Evolutionary conservation across 768 basidiomycete species (phyloP).

Genomic region (Hericium erinaceus): DNA sequence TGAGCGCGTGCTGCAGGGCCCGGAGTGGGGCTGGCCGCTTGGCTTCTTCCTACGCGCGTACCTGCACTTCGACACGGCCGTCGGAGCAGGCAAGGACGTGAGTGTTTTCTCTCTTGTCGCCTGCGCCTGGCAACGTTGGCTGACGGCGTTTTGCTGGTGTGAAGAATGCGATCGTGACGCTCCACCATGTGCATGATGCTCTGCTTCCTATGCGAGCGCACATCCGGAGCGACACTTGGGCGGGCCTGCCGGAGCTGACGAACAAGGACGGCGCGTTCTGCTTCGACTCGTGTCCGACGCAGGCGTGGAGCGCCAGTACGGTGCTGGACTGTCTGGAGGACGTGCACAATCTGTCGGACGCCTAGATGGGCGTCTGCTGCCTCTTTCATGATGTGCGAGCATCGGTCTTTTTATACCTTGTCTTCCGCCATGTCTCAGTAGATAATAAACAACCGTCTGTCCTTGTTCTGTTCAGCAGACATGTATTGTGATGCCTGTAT

Average conservation of each 20-base stretch:
- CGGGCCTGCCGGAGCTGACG: slow-evolving; percentile 88
- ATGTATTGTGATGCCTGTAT: too few species aligned
- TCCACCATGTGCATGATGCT: slow-evolving; percentile 71
- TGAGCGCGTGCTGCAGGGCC: slow-evolving; percentile 42
- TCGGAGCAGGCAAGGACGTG: slow-evolving; percentile 62
- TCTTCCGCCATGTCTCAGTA: too few species aligned
- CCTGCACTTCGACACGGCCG: slow-evolving; percentile 72
- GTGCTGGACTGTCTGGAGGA: slow-evolving; percentile 81
- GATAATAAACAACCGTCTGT: too few species aligned
- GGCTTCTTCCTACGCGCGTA: slow-evolving; percentile 95
- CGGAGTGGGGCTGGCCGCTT: slow-evolving; percentile 92
- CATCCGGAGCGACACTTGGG: slow-evolving; percentile 80
- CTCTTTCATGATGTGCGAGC: too few species aligned
- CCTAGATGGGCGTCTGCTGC: background rate
- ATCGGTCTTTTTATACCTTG: background rate
- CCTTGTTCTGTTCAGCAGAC: too few species aligned
- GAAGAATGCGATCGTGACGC: slow-evolving; percentile 1
- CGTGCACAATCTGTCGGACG: slow-evolving; percentile 37
- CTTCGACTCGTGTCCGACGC: slow-evolving; percentile 82
- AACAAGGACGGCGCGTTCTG: slow-evolving; percentile 81
- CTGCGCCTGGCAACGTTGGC: background rate
- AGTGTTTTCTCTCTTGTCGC: slow-evolving; percentile 19
- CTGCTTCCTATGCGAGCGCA: slow-evolving; percentile 64
- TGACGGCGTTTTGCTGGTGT: background rate
- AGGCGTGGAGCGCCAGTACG: slow-evolving; percentile 95